Evolutionary conservation across 148 eudicot species (phyloP), one percentile per base, ranked within the genome.

Genomic region (Nepenthes gracilis): DNA sequence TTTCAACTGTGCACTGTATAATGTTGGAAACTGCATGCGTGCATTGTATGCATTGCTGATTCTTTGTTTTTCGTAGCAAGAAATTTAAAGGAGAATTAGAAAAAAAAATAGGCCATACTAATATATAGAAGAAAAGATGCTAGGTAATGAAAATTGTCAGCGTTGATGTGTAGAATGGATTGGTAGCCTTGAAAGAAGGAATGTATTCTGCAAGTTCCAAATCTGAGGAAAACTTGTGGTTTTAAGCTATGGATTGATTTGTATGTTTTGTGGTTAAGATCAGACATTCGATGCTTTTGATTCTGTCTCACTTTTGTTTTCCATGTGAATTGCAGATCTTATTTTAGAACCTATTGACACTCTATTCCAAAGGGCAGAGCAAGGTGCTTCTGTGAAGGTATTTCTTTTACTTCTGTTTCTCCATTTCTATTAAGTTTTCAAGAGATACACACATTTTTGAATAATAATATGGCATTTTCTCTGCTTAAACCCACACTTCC

Each of bases 341-440:
- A 63, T 80, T 36, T 66, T 75, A 10, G 86, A 84, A 59, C 76
- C 90, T 13, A 75, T 90, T 54, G 70, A 70, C 67, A 60, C 62
- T 60, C 57, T 90, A 62, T 62, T 90, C 66, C 83, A 86, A 60
- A 84, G 73, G 53, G 88, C 74, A 15, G 97, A 84, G 61, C 82
- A 83, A 23, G 83, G 82, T 69, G 83, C 83, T 40, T 67, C 84
- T 63, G 36, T 72, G 63, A 72, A 66, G 79, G 69, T 72, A 64
- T 12, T 47, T 14, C 14, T 13, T 15, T 34, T 6, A 55, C 58
- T 55, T 8, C 5, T 1, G 36, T 23, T 23, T 23, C 23, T 23
- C 23, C 23, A 8, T 9, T 32, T 33, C 58, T 32, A 9, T 35
- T 33, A 6, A 3, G 36, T 35, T 33, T 38, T 9, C 11, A 55